Conservation (phyloP, 192 early-diverging fungal species). For the Podila epigama region DNA sequence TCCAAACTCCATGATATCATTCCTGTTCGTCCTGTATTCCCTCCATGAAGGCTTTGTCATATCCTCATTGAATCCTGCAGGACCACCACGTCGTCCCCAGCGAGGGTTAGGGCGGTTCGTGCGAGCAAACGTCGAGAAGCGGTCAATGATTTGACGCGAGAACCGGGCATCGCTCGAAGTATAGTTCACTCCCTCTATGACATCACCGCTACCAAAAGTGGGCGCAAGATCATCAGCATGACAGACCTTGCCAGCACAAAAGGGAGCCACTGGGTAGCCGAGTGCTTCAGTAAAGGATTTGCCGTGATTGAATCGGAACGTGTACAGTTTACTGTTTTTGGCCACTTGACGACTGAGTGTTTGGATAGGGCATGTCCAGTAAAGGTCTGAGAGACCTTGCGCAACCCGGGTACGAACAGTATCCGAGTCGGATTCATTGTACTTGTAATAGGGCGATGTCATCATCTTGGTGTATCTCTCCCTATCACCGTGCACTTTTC, state of each 20-base stretch:
- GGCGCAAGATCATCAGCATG: slow-evolving; percentile 11
- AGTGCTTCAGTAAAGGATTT: background rate
- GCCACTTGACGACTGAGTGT: background rate
- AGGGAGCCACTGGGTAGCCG: background rate
- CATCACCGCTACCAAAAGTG: slow-evolving; percentile 3
- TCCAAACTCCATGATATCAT: background rate
- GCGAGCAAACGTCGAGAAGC: slow-evolving; percentile 6
- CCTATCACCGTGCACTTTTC: background rate
- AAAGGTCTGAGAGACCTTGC: background rate
- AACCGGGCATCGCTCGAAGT: slow-evolving; percentile 11
- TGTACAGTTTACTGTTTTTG: background rate
- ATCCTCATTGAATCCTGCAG: background rate
- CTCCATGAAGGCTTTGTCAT: background rate
- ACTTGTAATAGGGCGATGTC: slow-evolving; percentile 11
- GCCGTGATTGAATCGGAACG: slow-evolving; percentile 7
- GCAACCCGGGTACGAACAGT: background rate
- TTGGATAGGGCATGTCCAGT: slow-evolving; percentile 1
- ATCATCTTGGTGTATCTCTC: background rate
- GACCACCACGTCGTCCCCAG: background rate
- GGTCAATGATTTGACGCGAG: slow-evolving; percentile 18
- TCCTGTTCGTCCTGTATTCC: background rate
- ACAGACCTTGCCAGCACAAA: background rate
- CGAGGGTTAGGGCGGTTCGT: slow-evolving; percentile 4
- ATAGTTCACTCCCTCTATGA: background rate
- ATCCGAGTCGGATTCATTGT: background rate